Percentiles rank a stretch among this genome's conserved stretches.
Conservation (phyloP, 257 asterid species). For the Echium plantagineum region DNA sequence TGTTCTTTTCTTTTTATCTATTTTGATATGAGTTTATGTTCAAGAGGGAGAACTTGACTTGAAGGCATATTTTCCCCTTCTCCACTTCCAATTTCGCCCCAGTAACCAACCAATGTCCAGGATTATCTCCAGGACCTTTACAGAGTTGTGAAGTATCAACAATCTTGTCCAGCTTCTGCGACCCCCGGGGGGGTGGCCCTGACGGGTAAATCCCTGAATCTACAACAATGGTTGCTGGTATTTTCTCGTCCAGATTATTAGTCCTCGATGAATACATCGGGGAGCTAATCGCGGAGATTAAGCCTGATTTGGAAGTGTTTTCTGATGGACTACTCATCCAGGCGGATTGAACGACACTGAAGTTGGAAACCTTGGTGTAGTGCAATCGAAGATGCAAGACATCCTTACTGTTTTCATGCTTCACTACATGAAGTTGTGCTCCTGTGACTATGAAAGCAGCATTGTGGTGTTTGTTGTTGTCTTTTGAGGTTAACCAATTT, state of each 20-base stretch:
- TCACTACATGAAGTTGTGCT: constrained; percentile 55
- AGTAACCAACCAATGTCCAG: constrained; percentile 88
- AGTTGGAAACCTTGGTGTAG: constrained; percentile 33
- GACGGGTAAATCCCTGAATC: constrained; percentile 69
- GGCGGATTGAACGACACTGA: constrained; percentile 40
- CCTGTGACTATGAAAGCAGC: constrained; percentile 71
- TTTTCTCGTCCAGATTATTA: constrained; percentile 29
- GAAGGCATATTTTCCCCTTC: constrained; percentile 56
- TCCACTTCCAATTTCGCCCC: constrained; percentile 81
- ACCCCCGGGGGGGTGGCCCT: constrained; percentile 56
- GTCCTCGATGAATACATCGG: constrained; percentile 44
- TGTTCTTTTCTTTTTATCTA: too few relatives aligned
- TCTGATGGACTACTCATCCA: constrained; percentile 57
- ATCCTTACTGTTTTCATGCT: constrained; percentile 20
- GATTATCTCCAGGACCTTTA: constrained; percentile 71
- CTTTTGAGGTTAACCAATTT: constrained; percentile 24
- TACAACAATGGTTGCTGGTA: constrained; percentile 25
- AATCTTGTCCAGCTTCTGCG: constrained; percentile 46
- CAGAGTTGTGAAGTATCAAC: constrained; percentile 62
- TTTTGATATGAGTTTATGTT: constrained; percentile 18
- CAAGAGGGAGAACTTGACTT: constrained; percentile 70
- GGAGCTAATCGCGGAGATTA: constrained; percentile 58
- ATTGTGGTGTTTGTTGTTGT: constrained; percentile 3
- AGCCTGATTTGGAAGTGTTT: constrained; percentile 29
- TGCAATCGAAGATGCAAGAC: constrained; percentile 56